phyloP scores from a whole-genome alignment of 139 green algal species.

The Tetradesmus lagerheimii region DNA sequence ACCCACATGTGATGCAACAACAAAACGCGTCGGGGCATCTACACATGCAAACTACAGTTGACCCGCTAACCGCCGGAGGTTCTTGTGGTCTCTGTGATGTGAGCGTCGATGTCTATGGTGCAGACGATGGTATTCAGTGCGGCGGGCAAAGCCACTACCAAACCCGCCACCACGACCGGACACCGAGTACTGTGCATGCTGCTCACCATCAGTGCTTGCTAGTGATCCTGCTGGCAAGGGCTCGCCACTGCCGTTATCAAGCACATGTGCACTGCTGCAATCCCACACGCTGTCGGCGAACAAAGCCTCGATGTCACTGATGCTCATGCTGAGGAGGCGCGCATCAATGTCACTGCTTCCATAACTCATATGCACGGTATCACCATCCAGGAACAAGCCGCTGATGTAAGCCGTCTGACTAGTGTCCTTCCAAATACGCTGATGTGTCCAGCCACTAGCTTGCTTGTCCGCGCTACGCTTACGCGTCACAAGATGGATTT shows the following conservation, averaged over 20 bases:
- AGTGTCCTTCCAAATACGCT: constrained; percentile 55
- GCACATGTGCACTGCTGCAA: constrained; percentile 25
- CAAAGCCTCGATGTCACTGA: constrained; percentile 33
- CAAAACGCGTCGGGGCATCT: too few species aligned
- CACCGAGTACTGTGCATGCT: background rate
- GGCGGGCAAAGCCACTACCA: background rate
- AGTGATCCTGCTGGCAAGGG: background rate
- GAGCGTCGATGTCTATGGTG: background rate
- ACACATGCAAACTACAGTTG: too few species aligned
- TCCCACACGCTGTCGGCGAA: constrained; percentile 28
- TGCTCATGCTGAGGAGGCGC: constrained; percentile 28
- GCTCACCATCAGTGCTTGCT: background rate
- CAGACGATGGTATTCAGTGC: background rate
- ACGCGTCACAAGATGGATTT: constrained; percentile 36
- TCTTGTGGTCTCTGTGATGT: constrained; percentile 29
- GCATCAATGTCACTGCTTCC: constrained; percentile 48
- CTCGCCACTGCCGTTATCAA: constrained; percentile 43
- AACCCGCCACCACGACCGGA: background rate
- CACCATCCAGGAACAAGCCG: constrained; percentile 31
- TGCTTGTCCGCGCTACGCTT: constrained; percentile 28
- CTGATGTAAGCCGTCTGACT: constrained; percentile 48
- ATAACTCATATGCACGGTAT: constrained; percentile 39
- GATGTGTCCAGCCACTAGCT: constrained; percentile 43
- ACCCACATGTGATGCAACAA: too few species aligned
- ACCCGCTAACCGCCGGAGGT: background rate